Evolutionary conservation across 2,329 filamentous ascomycete genomes (phyloP).

Genomic region (Fulvia fulva): DNA sequence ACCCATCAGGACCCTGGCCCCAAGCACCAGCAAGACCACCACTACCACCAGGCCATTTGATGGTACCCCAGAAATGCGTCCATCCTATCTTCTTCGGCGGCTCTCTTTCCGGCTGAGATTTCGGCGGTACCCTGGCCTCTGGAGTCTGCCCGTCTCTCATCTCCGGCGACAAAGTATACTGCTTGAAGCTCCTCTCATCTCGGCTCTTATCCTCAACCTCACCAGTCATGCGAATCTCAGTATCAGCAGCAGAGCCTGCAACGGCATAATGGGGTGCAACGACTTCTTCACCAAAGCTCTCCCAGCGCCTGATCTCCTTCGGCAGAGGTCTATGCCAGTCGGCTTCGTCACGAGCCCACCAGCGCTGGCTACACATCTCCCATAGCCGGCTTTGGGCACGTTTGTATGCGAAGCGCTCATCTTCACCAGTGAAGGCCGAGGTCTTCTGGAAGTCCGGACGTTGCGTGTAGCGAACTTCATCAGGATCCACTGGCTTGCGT

Average conservation of each 20-base stretch:
- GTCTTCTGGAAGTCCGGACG: slow-evolving; percentile 63
- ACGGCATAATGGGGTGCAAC: slow-evolving; percentile 6
- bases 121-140: slow-evolving; percentile 15
- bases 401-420: slow-evolving; percentile 78
- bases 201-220: slow-evolving; percentile 27
- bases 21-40: slow-evolving; percentile 51
- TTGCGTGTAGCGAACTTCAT: slow-evolving; percentile 25
- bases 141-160: slow-evolving; percentile 24
- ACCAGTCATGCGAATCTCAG: slow-evolving; percentile 22
- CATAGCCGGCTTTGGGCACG: slow-evolving; percentile 72
- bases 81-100: slow-evolving; percentile 50
- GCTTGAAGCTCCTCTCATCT: slow-evolving; percentile 40
- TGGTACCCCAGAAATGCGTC: slow-evolving; percentile 53
- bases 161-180: slow-evolving; percentile 31
- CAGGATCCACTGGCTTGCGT: slow-evolving; percentile 32
- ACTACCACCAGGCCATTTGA: slow-evolving; percentile 39
- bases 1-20: slow-evolving; percentile 49
- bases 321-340: slow-evolving; percentile 68
- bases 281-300: slow-evolving; percentile 34
- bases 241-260: slow-evolving; percentile 3
- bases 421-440: slow-evolving; percentile 69
- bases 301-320: slow-evolving; percentile 63
- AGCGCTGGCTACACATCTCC: slow-evolving; percentile 72
- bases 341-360: slow-evolving; percentile 61
- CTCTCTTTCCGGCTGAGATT: slow-evolving; percentile 42